These are phyloP conservation scores for Penicillium dipodomyicola DNA, from an alignment of 495 filamentous ascomycete genomes.

Conservation along the genomic window DNA sequence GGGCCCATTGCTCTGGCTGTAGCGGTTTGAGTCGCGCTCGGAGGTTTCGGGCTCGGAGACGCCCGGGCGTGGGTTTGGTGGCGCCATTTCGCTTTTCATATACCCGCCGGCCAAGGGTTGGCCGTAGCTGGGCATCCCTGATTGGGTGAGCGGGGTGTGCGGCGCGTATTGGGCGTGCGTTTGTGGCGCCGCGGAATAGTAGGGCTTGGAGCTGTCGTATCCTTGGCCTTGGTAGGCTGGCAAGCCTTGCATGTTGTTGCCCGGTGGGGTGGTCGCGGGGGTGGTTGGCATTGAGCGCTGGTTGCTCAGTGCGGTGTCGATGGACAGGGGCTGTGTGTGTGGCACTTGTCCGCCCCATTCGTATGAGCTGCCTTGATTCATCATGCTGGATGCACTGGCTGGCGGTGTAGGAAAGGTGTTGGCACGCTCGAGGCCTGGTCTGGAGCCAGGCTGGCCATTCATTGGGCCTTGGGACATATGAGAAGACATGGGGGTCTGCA, in stretches of 20 bases:
- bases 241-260: constrained; percentile 70
- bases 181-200: constrained; percentile 73
- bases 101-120: constrained; percentile 61
- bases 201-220: constrained; percentile 74
- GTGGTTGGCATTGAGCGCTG: constrained; percentile 90
- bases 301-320: constrained; percentile 79
- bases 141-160: constrained; percentile 58
- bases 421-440: constrained; percentile 75
- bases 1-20: constrained; percentile 51
- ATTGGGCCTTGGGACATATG: constrained; percentile 71
- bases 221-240: constrained; percentile 67
- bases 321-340: constrained; percentile 70
- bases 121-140: constrained; percentile 69
- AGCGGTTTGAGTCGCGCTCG: constrained; percentile 69
- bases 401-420: constrained; percentile 94
- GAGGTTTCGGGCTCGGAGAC: constrained; percentile 56
- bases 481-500: constrained; percentile 63
- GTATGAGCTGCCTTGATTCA: constrained; percentile 71
- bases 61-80: constrained; percentile 63
- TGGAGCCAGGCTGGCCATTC: constrained; percentile 66
- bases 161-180: constrained; percentile 69
- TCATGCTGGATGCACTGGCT: constrained; percentile 85
- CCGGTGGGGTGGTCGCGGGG: constrained; percentile 90
- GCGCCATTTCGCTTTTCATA: constrained; percentile 89
- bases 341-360: constrained; percentile 71